Percentiles rank a stretch among this genome's conserved stretches.
phyloP scores from a whole-genome alignment of 768 basidiomycete genomes.

The Xerocomus potaroensis region DNA sequence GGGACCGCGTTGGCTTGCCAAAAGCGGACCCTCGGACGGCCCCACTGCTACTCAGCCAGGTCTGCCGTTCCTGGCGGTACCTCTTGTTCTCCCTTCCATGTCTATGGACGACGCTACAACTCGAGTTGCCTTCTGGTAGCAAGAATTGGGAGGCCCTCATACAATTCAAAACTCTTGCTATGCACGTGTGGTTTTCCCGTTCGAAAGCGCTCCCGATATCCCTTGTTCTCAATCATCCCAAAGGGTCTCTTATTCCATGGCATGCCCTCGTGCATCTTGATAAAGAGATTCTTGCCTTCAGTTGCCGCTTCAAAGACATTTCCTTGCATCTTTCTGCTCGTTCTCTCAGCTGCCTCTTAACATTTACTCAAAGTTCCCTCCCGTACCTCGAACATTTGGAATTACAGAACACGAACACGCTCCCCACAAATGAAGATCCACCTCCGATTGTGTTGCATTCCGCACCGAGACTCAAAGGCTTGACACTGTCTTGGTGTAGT shows the following conservation, averaged over 20 bases:
- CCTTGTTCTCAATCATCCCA: conserved; percentile 20
- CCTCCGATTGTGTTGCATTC: conserved; percentile 22
- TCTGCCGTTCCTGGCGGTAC: conserved; percentile 30
- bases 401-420: conserved; percentile 21
- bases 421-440: conserved; percentile 24
- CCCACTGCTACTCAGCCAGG: conserved; percentile 26
- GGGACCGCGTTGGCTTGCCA: conserved; percentile 6
- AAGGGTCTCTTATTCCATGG: conserved; percentile 22
- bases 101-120: conserved; percentile 21
- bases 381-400: conserved; percentile 26
- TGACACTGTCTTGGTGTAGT: conserved; percentile 26
- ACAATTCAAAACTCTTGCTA: conserved; percentile 24
- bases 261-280: conserved; percentile 28
- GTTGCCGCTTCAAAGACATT: conserved; percentile 18
- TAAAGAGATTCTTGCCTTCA: conserved; percentile 25
- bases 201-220: conserved; percentile 28
- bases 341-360: conserved; percentile 25
- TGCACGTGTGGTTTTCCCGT: conserved; percentile 30
- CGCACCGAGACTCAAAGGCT: conserved; percentile 25
- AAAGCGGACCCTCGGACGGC: conserved; percentile 11
- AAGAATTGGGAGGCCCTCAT: conserved; percentile 24
- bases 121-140: conserved; percentile 20
- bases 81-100: conserved; percentile 28
- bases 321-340: conserved; percentile 20
- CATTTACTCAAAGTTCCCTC: conserved; percentile 24